phyloP scores from a whole-genome alignment of 148 eudicot species.

The Camellia japonica region DNA sequence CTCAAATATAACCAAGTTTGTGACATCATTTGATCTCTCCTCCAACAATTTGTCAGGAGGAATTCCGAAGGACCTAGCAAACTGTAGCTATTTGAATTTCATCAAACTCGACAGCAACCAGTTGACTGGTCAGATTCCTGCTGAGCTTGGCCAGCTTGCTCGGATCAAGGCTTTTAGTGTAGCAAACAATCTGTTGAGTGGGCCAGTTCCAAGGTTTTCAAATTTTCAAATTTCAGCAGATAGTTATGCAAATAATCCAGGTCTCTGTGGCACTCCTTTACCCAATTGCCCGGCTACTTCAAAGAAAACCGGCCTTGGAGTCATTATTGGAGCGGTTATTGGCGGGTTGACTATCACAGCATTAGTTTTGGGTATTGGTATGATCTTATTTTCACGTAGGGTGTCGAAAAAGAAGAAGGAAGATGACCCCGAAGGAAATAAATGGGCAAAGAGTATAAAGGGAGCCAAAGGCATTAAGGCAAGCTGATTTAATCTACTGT shows the following conservation, averaged over 20 bases:
- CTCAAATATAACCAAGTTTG: conserved; percentile 25
- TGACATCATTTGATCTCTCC: conserved; percentile 48
- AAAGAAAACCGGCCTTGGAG: conserved; percentile 18
- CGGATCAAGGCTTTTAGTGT: conserved; percentile 40
- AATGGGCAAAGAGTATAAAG: conserved; percentile 46
- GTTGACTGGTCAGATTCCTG: conserved; percentile 49
- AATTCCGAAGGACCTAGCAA: conserved; percentile 38
- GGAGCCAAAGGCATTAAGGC: conserved; percentile 44
- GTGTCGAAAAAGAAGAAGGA: conserved; percentile 34
- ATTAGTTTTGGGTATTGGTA: conserved; percentile 11
- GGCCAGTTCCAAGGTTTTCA: conserved; percentile 33
- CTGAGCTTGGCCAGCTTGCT: conserved; percentile 35
- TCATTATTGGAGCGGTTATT: conserved; percentile 28
- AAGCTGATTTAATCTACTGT: conserved; percentile 19
- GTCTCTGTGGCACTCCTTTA: conserved; percentile 45
- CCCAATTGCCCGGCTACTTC: conserved; percentile 22
- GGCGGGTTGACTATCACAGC: conserved; percentile 29
- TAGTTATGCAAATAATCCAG: conserved; percentile 36
- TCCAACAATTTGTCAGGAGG: conserved; percentile 50
- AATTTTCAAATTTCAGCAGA: conserved; percentile 25
- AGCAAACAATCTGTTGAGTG: conserved; percentile 43
- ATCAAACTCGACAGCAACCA: conserved; percentile 43
- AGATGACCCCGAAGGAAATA: conserved; percentile 45
- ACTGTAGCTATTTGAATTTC: conserved; percentile 41
- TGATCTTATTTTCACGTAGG: conserved; percentile 22